A percentile compares a stretch with the other conserved stretches of the same genome.
Conservation (phyloP, 2,329 filamentous ascomycete genomes). For the Hymenoscyphus fructigenus region DNA sequence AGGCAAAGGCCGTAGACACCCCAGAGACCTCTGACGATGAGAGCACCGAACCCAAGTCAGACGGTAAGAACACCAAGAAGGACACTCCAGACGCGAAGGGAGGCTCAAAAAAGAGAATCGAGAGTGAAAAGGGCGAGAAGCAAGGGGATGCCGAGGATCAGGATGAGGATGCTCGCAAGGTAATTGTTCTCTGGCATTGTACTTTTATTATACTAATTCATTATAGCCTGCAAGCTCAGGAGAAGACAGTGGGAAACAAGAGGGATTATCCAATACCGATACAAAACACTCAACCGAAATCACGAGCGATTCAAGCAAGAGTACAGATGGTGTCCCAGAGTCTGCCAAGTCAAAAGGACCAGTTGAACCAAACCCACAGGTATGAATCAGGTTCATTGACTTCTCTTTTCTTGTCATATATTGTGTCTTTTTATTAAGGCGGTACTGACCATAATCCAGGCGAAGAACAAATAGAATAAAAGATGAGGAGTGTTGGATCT, state of each 20-base stretch:
- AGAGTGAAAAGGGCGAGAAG: conserved; percentile 37
- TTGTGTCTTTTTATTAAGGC: not conserved
- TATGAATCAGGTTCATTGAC: conserved; percentile 23
- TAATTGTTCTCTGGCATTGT: conserved; percentile 12
- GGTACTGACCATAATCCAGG: not conserved
- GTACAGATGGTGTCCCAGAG: conserved; percentile 57
- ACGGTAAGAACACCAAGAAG: conserved; percentile 36
- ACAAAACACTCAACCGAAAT: conserved; percentile 50
- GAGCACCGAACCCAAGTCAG: conserved; percentile 17
- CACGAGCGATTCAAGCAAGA: conserved; percentile 46
- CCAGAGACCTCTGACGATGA: conserved; percentile 37
- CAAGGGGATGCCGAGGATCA: conserved; percentile 25
- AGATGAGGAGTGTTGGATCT: not conserved
- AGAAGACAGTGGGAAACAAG: conserved; percentile 51
- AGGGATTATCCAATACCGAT: conserved; percentile 50
- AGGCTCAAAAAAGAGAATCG: conserved; percentile 39
- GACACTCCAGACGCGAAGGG: conserved; percentile 40
- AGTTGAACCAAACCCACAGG: conserved; percentile 38
- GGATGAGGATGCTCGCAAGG: conserved; percentile 16
- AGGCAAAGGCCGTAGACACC: conserved; percentile 32
- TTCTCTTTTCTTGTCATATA: not conserved
- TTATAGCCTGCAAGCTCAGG: conserved; percentile 34
- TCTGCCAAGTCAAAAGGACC: conserved; percentile 54
- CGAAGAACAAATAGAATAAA: not conserved
- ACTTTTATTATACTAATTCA: conserved; percentile 13